Base-by-base conservation (phyloP, 169 alveolate genomes). In the Perkinsus chesapeaki region DNA sequence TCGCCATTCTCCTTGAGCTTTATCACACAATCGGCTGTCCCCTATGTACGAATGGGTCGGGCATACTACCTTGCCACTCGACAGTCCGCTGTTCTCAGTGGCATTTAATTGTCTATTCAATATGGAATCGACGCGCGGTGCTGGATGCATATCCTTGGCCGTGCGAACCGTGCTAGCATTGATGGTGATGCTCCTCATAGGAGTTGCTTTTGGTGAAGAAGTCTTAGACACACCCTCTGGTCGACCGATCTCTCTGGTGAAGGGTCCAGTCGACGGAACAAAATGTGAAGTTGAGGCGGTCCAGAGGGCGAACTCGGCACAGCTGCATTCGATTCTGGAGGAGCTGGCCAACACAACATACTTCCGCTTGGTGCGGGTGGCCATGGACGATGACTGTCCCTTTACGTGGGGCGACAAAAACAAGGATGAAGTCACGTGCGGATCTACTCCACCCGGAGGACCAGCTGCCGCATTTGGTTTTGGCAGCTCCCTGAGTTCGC, bases 201-300 rank as follows among this genome's bases (percentile, higher is more conserved):
- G 82, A 0, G 82, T 23, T 60, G 82, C 27, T 60, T 12, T 60
- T 9, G 82, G 82, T 5, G 82, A 3, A 20, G 82, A 60, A 20
- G 82, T 60, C 27, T 60, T 60, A 0, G 82, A 60, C 27, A 60
- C 82, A 27, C 82, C 82, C 23, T 60, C 82, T 27, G 82, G 82
- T 60, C 82, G 82, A 34, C 82, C 82, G 23, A 34, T 23, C 36
- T 60, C 82, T 3, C 23, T 60, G 82, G 82, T 60, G 31, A 23
- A 23, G 27, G 82, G 82, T 60, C 82, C 12, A 23, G 82, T 91
- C n/a, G 93, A 91, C 82, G 93, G 60, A 38, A 91, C 93, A 10
- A 91, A 47, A 39, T 91, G 93, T n/a, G 93, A 47, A 39, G 73
- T 91, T 3, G 93, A 91, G 73, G 39, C 73, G n/a, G 93, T 91